phyloP scores from a whole-genome alignment of 306 rosid genomes.

The Psophocarpus tetragonolobus region DNA sequence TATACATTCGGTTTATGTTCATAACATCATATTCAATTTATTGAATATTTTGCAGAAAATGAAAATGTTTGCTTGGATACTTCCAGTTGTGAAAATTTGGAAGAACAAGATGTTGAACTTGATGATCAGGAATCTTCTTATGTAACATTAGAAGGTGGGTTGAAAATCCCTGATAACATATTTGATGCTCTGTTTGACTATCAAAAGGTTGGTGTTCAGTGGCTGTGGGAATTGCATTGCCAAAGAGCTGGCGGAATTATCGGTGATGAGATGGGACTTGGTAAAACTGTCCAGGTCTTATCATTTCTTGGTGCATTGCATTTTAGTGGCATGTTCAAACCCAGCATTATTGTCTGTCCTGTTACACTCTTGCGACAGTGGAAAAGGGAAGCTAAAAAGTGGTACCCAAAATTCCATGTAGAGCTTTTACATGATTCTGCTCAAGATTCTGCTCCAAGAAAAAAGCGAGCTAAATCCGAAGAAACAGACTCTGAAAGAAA shows the following conservation, averaged over 20 bases:
- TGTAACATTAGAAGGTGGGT: constrained; percentile 86
- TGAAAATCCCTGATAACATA: constrained; percentile 69
- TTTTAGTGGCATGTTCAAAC: constrained; percentile 88
- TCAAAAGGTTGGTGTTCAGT: constrained; percentile 96
- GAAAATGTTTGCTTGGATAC: constrained; percentile 40
- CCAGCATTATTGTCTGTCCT: constrained; percentile 90
- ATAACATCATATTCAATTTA: constrained; percentile 16
- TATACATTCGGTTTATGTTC: not conserved
- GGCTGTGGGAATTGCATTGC: constrained; percentile 99
- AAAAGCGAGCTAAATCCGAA: constrained; percentile 60
- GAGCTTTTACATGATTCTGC: constrained; percentile 93
- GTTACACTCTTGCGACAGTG: constrained; percentile 94
- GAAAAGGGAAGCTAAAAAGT: constrained; percentile 91
- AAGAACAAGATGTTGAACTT: constrained; percentile 51
- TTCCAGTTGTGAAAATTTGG: constrained; percentile 62
- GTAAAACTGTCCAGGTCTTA: constrained; percentile 91
- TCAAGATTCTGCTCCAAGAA: constrained; percentile 55
- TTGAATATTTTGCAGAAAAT: constrained; percentile 55
- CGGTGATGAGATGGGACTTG: constrained; percentile 99
- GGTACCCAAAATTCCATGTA: constrained; percentile 83
- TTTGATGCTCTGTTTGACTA: constrained; percentile 90
- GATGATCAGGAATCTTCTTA: constrained; percentile 56
- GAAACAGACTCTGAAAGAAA: constrained; percentile 73
- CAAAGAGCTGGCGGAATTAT: constrained; percentile 98
- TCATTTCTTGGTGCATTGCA: constrained; percentile 93